Percentiles rank a stretch among this genome's conserved stretches.
Conservation (phyloP, 1,139 yeast species). For the Saccharomycopsis hybrid region DNA sequence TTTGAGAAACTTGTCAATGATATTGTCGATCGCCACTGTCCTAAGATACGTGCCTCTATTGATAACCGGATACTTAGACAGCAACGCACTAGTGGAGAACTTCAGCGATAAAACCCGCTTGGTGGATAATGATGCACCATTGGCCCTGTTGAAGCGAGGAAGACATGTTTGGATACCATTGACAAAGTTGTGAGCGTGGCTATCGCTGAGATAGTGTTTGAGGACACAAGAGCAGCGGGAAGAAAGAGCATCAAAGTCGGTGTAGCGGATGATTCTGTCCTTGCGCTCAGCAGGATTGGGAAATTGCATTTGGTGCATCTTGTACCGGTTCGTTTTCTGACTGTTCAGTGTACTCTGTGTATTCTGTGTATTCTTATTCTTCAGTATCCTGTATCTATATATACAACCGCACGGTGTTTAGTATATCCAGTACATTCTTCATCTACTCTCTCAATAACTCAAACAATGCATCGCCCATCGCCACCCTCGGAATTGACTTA, state of each 20-base stretch:
- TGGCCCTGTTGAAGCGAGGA: slow-evolving; percentile 19
- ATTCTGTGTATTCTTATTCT: too few species aligned
- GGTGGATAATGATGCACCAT: background rate
- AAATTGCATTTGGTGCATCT: background rate
- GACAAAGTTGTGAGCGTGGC: slow-evolving; percentile 39
- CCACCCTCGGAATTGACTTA: too few species aligned
- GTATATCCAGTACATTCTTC: too few species aligned
- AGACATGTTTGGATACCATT: slow-evolving; percentile 30
- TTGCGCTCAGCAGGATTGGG: slow-evolving; percentile 3
- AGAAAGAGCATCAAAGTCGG: slow-evolving; percentile 82
- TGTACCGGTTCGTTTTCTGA: too few species aligned
- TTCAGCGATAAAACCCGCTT: slow-evolving; percentile 30
- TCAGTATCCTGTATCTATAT: too few species aligned
- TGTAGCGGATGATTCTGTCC: slow-evolving; percentile 45
- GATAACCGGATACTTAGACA: slow-evolving; percentile 68
- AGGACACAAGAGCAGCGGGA: slow-evolving; percentile 57
- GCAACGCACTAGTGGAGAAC: slow-evolving; percentile 35
- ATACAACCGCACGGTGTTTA: too few species aligned
- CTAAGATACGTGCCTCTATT: slow-evolving; percentile 79
- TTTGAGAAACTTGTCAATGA: slow-evolving; percentile 45
- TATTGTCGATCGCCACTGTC: slow-evolving; percentile 51
- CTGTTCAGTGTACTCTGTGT: too few species aligned
- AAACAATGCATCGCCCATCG: too few species aligned
- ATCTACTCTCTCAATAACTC: too few species aligned
- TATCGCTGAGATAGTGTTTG: slow-evolving; percentile 53